Evolutionary conservation across 73 alveolate genomes (phyloP), one percentile per base, ranked within the genome.

Genomic region (Paraurostyla sp.): DNA sequence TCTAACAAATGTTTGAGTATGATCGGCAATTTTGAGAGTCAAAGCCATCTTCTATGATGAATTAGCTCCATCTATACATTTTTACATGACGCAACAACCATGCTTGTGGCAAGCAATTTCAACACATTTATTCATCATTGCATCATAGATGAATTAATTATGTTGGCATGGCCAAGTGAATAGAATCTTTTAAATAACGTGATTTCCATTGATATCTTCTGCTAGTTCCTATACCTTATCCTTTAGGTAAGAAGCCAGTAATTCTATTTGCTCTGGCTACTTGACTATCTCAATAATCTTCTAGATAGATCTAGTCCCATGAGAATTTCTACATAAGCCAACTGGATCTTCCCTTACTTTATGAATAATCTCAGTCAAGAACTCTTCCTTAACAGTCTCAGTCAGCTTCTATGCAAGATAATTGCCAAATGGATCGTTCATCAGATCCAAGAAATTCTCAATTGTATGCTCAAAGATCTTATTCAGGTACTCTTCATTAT

Each of bases 361-460:
- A 7, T 50, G 63, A 27, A 91, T 59, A 2, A 91, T 86, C 65
- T 49, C 38, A 43, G 68, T 84, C n/a, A 92, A 48, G 82, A 93
- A 95, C 23, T 87, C 91, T 75, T 93, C 92, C 45, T 76, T 88
- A 29, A 78, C 80, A 81, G 71, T 86, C 81, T 91, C 96, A 69
- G 96, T 88, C 57, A 97, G 75, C 73, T 95, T 97, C 93, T 97
- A 97, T 36, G 96, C 88, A 23, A 97, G 91, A 83, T 97, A 97
- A 95, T 97, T 97, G 57, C 98, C 99, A 85, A 95, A 97, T 41
- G 99, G 97, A 88, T 97, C 98, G 57, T 85, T 91, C 93, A 95
- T 93, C 68, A 95, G 75, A 38, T 95, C 94, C 45, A 90, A 85
- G 54, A 92, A 76, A 43, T 54, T 42, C 23, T 75, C 87, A 52